These are phyloP conservation scores for Hippophae rhamnoides DNA, from an alignment of 306 rosid genomes.

Conservation along the genomic window DNA sequence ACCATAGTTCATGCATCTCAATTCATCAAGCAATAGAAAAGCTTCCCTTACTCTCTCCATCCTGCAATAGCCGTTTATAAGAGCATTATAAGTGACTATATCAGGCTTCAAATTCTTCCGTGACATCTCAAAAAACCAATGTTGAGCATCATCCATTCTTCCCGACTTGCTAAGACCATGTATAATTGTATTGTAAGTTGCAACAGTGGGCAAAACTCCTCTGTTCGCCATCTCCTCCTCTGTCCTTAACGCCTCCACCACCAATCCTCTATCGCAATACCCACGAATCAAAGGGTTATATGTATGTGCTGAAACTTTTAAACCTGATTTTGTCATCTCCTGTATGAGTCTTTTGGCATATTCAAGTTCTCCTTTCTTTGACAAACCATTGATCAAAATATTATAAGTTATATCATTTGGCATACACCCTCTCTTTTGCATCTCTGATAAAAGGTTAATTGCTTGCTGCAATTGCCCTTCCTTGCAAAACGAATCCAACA, in stretches of 20 bases:
- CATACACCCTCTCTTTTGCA: slow-evolving; percentile 42
- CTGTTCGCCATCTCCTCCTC: slow-evolving; percentile 44
- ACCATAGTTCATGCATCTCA: slow-evolving; percentile 25
- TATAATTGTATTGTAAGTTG: slow-evolving; percentile 55
- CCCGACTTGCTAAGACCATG: slow-evolving; percentile 55
- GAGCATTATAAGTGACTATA: slow-evolving; percentile 51
- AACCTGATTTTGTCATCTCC: slow-evolving; percentile 45
- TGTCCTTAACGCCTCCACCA: slow-evolving; percentile 39
- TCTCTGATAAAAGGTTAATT: slow-evolving; percentile 33
- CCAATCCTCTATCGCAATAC: slow-evolving; percentile 40
- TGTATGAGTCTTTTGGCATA: slow-evolving; percentile 41
- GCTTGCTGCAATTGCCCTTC: slow-evolving; percentile 54
- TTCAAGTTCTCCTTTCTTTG: slow-evolving; percentile 42
- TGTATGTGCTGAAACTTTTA: slow-evolving; percentile 46
- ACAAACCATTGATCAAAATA: slow-evolving; percentile 58
- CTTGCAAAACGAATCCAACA: slow-evolving; percentile 60
- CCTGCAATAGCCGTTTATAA: slow-evolving; percentile 54
- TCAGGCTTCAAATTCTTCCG: slow-evolving; percentile 45
- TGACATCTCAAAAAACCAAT: slow-evolving; percentile 31
- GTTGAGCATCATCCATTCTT: slow-evolving; percentile 47
- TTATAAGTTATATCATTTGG: slow-evolving; percentile 51
- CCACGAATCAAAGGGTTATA: slow-evolving; percentile 55
- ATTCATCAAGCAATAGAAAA: slow-evolving; percentile 47
- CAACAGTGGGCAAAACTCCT: slow-evolving; percentile 41
- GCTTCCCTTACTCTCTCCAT: slow-evolving; percentile 45